Evolutionary conservation across 1,284 basidiomycete genomes (phyloP).

Genomic region (Cutaneotrichosporon dermatis): DNA sequence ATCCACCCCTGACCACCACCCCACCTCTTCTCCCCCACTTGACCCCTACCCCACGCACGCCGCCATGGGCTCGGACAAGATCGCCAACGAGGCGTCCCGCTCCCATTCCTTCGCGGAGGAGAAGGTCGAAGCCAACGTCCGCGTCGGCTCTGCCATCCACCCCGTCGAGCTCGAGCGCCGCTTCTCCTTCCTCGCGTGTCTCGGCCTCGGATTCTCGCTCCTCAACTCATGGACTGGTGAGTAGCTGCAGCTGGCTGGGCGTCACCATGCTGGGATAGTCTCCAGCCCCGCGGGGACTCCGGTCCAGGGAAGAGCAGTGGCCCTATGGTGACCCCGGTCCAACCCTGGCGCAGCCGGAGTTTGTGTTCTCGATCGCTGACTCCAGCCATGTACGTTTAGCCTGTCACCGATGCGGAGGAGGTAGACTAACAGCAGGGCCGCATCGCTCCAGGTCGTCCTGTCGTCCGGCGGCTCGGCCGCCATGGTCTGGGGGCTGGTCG

Average conservation of each 20-base stretch:
- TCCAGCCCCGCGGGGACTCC: neutral
- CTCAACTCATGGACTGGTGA: conserved; percentile 23
- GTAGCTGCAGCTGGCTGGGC: neutral
- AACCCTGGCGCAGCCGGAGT: no score
- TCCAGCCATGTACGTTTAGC: conserved; percentile 5
- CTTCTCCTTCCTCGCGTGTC: conserved; percentile 17
- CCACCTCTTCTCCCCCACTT: no score
- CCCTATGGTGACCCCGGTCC: no score
- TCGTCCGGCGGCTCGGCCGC: conserved; percentile 39
- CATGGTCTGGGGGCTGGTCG: conserved; percentile 44
- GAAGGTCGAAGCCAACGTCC: neutral
- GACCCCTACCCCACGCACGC: no score
- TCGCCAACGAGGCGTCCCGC: neutral
- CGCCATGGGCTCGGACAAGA: neutral
- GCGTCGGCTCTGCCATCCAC: neutral
- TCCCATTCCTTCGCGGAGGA: neutral
- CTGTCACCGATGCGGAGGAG: neutral
- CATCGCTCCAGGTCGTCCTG: conserved; percentile 25
- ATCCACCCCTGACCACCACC: no score
- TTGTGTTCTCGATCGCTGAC: neutral
- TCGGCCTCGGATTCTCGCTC: conserved; percentile 23
- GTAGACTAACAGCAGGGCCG: conserved; percentile 3
- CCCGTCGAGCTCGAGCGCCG: conserved; percentile 21
- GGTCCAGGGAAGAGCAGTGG: no score
- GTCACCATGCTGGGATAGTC: no score